Base-by-base conservation (phyloP, 176 grass and related monocot genomes). In the Ensete ventricosum region DNA sequence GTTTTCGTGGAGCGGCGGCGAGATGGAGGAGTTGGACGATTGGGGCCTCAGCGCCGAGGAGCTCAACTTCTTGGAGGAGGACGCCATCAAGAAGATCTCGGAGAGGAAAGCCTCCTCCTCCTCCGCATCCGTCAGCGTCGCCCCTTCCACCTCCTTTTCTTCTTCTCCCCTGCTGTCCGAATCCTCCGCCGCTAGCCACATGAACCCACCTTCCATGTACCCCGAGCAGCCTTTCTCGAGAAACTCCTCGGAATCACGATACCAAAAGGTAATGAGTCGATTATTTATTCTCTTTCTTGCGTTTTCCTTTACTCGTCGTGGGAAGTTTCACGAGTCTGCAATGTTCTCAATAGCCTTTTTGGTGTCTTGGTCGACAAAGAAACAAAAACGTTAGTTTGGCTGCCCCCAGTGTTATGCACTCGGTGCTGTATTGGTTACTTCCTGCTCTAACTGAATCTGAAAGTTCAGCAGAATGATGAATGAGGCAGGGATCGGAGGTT, bases 1-100 rank as follows among this genome's bases (percentile, higher is more conserved):
- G 66, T 64, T 80, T 78, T 55, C 48, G 55, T 54, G 66, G 60
- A 75, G 74, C 74, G 82, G 58, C 74, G 75, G 72, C 9, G 71
- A 50, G 68, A 80, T 23, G 67, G 51, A 73, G 50, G 85, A 87
- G 66, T 71, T 82, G 12, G 88, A 89, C 13, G 94, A 97, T 71
- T 93, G 94, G 94, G 94, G 68, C 75, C 78, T 97, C 55, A 93
- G 82, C 55, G 83, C 80, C 83, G 88, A 93, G 67, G 87, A 97
- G 72, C 76, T 89, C 79, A 90, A 88, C 94, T 82, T 87, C 73
- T 67, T 97, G 11, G 94, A 97, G 82, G 73, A 74, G 85, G 90
- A 97, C 22, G 90, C 94, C 84, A 88, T 87, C 66, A 81, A 85
- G 64, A 83, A 87, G 75, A 79, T 97, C 54, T 83, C 87, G 12